Conservation (phyloP, 2,329 filamentous ascomycete genomes). For the Fusarium sp. region DNA sequence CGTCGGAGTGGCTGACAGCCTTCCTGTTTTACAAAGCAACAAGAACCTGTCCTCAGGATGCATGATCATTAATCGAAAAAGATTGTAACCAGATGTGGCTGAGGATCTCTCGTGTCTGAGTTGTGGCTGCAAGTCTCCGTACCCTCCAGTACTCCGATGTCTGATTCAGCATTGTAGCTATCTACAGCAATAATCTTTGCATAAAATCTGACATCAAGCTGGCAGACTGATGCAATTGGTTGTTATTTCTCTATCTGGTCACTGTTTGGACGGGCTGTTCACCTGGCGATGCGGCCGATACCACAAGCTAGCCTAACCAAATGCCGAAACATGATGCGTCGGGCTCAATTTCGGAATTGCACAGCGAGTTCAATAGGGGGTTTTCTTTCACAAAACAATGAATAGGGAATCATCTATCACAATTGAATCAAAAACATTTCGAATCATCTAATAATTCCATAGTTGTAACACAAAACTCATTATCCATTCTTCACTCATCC, state of each 20-base stretch:
- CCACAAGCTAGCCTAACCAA: no score
- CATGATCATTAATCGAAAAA: not conserved
- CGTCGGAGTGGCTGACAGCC: not conserved
- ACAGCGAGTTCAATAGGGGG: not conserved
- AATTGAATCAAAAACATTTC: not conserved
- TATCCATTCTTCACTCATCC: not conserved
- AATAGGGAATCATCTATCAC: no score
- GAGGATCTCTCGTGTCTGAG: not conserved
- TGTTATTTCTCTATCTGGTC: no score
- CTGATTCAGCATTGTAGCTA: no score
- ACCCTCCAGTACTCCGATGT: not conserved
- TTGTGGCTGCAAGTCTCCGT: not conserved
- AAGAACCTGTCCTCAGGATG: not conserved
- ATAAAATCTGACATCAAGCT: not conserved
- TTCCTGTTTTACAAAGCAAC: not conserved
- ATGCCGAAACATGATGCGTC: no score
- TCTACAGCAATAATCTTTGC: no score
- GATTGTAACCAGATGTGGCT: not conserved
- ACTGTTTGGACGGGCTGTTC: no score
- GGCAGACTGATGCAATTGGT: not conserved
- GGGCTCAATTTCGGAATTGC: no score
- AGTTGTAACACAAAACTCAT: not conserved
- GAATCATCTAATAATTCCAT: not conserved
- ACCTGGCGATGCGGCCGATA: no score
- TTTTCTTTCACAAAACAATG: no score